Base-by-base conservation (phyloP, 805 yeast genomes). In the Pichia scutulata region DNA sequence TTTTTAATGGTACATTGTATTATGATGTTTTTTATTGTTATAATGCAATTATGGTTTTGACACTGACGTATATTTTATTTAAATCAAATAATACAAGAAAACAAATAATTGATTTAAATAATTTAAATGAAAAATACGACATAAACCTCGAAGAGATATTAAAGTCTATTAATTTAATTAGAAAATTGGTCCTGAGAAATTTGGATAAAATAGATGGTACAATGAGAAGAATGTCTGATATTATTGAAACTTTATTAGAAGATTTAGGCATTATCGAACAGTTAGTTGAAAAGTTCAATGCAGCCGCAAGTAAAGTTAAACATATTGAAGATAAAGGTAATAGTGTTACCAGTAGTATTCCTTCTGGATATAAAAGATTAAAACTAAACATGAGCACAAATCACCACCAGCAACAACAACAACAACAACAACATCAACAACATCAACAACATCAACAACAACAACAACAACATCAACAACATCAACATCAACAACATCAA, bases 1-100 rank as follows among this genome's bases (percentile, higher is more conserved):
- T 70, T 47, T 64, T 71, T 56, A 70, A 69, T 56, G 78, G 78
- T n/a, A 71, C 75, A 1, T 43, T 72, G n/a, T 70, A 72, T 36
- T 64, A 66, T 37, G 80, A 75, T 52, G 69, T 73, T 39, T 72
- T 72, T 56, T 66, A 68, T 56, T 73, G 71, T 7, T 75, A 75
- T 53, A 68, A 69, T 52, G 70, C 76, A 1, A 67, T 69, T 1
- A 65, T 75, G 68, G 69, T 69, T 0, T 57, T 74, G 24, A 68
- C 75, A 2, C 55, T 73, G 43, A 66, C 74, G n/a, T 70, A 69
- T 49, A 67, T 75, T 39, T 60, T 66, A 19, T 60, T 68, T 49
- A 62, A 61, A 28, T 56, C 59, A 3, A 55, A 65, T 19, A 42
- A 39, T 8, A 52, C 53, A 14, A 42, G 37, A 9, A 60, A 55